These are phyloP conservation scores for Myrica gale DNA, from an alignment of 306 rosid genomes.

Conservation along the genomic window DNA sequence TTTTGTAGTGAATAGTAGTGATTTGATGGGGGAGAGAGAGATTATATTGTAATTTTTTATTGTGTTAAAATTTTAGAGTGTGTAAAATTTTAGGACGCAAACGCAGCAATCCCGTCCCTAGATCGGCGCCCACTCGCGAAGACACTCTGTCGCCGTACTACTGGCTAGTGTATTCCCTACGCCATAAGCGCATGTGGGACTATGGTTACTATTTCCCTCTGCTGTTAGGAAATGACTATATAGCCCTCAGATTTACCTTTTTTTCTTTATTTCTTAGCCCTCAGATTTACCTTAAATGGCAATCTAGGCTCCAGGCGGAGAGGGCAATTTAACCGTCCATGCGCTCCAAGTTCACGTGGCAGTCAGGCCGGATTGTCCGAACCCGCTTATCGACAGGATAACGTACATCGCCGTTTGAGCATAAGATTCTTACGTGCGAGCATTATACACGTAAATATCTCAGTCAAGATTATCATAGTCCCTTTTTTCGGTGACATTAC, in stretches of 20 bases:
- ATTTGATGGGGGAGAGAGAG: no score
- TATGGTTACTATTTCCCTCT: no score
- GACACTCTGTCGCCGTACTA: neutral
- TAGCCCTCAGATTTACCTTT: neutral
- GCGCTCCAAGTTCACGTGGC: neutral
- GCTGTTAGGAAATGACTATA: neutral
- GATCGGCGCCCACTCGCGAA: neutral
- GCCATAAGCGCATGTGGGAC: neutral
- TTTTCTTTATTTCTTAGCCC: no score
- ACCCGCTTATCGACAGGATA: neutral
- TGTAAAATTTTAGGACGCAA: no score
- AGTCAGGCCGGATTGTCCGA: neutral
- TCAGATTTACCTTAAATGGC: neutral
- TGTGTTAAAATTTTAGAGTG: no score
- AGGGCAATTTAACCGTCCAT: neutral
- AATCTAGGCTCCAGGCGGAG: neutral
- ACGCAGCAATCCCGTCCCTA: neutral
- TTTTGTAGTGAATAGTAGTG: no score
- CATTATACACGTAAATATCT: conserved; percentile 3
- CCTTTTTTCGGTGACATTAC: neutral
- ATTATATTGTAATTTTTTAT: no score
- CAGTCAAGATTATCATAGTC: neutral
- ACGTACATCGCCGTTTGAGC: neutral
- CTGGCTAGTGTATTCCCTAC: neutral
- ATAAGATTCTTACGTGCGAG: conserved; percentile 35